Evolutionary conservation across 139 green algal genomes (phyloP), one percentile per base, ranked within the genome.

Genomic region (Coccomyxa sp.): DNA sequence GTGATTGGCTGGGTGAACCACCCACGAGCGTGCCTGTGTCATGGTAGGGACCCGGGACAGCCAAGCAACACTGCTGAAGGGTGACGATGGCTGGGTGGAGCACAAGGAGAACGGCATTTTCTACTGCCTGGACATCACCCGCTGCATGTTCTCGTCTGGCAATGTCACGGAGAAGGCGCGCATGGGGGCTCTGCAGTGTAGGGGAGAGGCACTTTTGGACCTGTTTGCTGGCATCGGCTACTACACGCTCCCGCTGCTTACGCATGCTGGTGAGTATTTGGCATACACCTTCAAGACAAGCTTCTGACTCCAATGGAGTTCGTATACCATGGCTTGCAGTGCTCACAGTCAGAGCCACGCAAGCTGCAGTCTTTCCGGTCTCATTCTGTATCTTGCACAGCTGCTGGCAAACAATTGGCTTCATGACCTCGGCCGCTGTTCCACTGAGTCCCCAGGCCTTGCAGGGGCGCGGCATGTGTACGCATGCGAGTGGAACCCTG

Each of bases 401-500:
- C n/a, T n/a, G n/a, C n/a, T n/a, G n/a, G n/a, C n/a, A n/a, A n/a
- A n/a, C n/a, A n/a, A n/a, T n/a, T n/a, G n/a, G n/a, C n/a, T n/a
- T n/a, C n/a, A n/a, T n/a, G n/a, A n/a, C n/a, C n/a, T n/a, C n/a
- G n/a, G n/a, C n/a, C n/a, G n/a, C n/a, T n/a, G n/a, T n/a, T n/a
- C n/a, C n/a, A n/a, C n/a, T n/a, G n/a, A n/a, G n/a, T n/a, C n/a
- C n/a, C n/a, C n/a, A n/a, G n/a, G n/a, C n/a, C n/a, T n/a, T 81
- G 69, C 77, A 78, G 55, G 58, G 40, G 76, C 41, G 55, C 27
- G 73, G 44, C 81, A 92, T 77, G 87, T 95, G 16, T 88, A 87
- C 78, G 91, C 92, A 10, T 95, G 91, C 74, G 92, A 96, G 82
- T 95, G 91, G 92, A 96, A 96, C 83, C 88, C 89, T 0, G 69